Conservation (phyloP, 228 moss, liverwort and hornwort species). For the Sphagnum magellanicum region DNA sequence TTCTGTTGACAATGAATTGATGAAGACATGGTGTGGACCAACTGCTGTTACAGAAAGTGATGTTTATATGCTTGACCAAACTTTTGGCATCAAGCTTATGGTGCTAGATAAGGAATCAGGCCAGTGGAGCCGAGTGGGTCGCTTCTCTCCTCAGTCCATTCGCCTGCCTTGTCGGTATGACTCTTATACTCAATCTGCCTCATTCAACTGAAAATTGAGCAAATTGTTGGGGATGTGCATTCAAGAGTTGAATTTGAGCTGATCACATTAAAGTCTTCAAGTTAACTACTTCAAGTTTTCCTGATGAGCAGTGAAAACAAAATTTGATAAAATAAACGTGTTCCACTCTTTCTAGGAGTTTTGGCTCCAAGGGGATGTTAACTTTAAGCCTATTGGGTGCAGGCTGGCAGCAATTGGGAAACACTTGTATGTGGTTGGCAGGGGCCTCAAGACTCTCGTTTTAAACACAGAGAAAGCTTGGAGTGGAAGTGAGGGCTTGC, state of each 20-base stretch:
- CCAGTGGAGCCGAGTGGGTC: constrained; percentile 36
- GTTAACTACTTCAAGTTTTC: too few relatives aligned
- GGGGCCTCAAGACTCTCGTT: constrained; percentile 36
- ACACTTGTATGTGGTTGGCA: constrained; percentile 43
- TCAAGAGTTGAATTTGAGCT: too few relatives aligned
- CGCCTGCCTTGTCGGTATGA: constrained; percentile 17
- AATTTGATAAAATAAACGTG: too few relatives aligned
- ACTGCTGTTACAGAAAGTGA: constrained; percentile 32
- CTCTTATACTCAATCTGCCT: too few relatives aligned
- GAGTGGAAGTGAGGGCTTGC: constrained; percentile 4
- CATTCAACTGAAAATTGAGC: too few relatives aligned
- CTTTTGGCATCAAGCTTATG: constrained; percentile 46
- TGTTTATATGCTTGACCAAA: constrained; percentile 58
- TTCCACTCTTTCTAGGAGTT: too few relatives aligned
- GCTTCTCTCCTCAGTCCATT: constrained; percentile 32
- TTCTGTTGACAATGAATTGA: constrained; percentile 43
- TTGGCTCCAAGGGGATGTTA: too few relatives aligned
- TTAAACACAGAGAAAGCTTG: constrained; percentile 25
- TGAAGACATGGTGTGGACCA: constrained; percentile 51
- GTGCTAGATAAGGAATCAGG: constrained; percentile 23
- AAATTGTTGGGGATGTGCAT: too few relatives aligned
- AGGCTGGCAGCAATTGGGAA: constrained; percentile 39
- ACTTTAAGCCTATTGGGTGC: constrained; percentile 10
- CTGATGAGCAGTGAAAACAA: too few relatives aligned
- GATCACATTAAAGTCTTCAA: too few relatives aligned